Evolutionary conservation across 148 eudicot species (phyloP).

Genomic region (Fagopyrum tataricum): DNA sequence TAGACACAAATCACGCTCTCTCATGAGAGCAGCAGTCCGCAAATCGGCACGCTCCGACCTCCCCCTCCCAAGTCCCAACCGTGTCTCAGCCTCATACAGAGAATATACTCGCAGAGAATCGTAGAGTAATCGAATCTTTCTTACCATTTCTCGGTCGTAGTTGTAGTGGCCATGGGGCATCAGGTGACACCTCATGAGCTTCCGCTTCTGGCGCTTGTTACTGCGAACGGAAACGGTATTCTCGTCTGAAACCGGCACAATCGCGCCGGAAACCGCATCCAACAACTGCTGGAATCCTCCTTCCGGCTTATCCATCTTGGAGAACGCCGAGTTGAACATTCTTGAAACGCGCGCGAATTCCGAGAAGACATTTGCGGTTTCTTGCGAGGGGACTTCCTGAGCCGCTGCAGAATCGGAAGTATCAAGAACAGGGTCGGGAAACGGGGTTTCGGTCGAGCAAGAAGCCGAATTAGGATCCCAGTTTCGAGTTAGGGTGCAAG

Average conservation of each 20-base stretch:
- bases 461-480: constrained; percentile 14
- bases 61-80: constrained; percentile 21
- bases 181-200: constrained; percentile 64
- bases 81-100: constrained; percentile 39
- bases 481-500: constrained; percentile 1
- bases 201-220: constrained; percentile 34
- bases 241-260: constrained; percentile 39
- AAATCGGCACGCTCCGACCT: constrained; percentile 59
- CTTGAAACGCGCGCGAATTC: constrained; percentile 46
- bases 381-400: constrained; percentile 11
- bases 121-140: constrained; percentile 56
- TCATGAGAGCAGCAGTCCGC: constrained; percentile 49
- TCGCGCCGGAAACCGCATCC: constrained; percentile 43
- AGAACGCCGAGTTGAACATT: constrained; percentile 35
- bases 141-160: constrained; percentile 48
- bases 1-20: constrained; percentile 62
- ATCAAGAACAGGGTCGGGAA: constrained; percentile 13
- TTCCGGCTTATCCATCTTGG: constrained; percentile 11
- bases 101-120: constrained; percentile 52
- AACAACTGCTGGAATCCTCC: constrained; percentile 10
- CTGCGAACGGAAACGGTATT: constrained; percentile 3
- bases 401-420: constrained; percentile 6
- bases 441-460: constrained; percentile 17
- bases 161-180: constrained; percentile 40
- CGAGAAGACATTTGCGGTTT: constrained; percentile 26